Evolutionary conservation across 2,329 filamentous ascomycete species (phyloP), one percentile per base, ranked within the genome.

Genomic region (Falciphora oryzae): DNA sequence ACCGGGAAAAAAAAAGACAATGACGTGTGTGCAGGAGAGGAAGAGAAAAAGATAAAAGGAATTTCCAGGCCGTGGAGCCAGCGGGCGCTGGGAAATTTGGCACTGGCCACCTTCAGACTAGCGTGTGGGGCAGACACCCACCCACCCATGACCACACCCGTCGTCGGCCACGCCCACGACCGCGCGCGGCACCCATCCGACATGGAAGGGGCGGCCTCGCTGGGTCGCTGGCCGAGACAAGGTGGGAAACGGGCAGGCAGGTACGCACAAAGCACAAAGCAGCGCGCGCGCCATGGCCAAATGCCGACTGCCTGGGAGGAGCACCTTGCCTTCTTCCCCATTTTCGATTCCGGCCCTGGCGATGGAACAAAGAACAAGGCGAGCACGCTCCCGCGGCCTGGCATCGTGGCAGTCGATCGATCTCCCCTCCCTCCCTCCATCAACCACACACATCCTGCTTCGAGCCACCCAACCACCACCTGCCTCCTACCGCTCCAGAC

Each of bases 11-110:
- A 32, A 53, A 53, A 25, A 53, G 44, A 53, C 22, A 53, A 60
- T 60, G 58, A 60, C 58, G 58, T 60, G 28, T 28, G 31, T 25
- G 58, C 28, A 31, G 57, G 58, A 35, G 58, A 28, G 58, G 27
- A 13, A 31, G 58, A 60, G 58, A 28, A 31, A 60, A 60, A 60
- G 31, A 60, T 35, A 60, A 60, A 35, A n/a, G 28, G 31, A 60
- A 38, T 60, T 60, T 31, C 22, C 57, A 58, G 25, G 57, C 25
- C 58, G 27, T 60, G 58, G 58, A 35, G 22, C 27, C 31, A n/a
- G 58, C 18, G 22, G 28, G 31, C 31, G 57, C 57, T 32, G 58
- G 58, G 58, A n/a, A 31, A 60, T 31, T 28, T n/a, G 58, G 58
- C 58, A 60, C 58, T 60, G 58, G 31, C 58, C 58, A 60, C 58